These are phyloP conservation scores for Aureobasidium sp. DNA, from an alignment of 2,329 filamentous ascomycete species.

Conservation along the genomic window DNA sequence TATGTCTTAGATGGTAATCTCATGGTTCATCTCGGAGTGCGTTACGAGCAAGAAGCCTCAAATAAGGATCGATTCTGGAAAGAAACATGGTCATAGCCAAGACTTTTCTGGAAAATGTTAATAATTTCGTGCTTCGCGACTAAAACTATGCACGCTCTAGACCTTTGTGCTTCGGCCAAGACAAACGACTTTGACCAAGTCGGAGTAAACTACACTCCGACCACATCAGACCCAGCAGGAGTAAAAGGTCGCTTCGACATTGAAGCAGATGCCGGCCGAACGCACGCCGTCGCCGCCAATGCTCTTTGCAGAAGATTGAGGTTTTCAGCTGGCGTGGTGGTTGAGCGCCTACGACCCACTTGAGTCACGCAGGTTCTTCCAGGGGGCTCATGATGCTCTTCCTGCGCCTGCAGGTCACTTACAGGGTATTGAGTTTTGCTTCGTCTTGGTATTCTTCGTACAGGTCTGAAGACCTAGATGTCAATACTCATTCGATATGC, in stretches of 20 bases:
- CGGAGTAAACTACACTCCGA: not conserved
- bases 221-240: not conserved
- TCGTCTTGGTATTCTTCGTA: not conserved
- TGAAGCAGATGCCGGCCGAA: not conserved
- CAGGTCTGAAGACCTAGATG: not conserved
- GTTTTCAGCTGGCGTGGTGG: not conserved
- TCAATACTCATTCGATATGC: not conserved
- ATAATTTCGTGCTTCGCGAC: not conserved
- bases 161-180: not conserved
- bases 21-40: not conserved
- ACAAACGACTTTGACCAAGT: not conserved
- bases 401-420: not conserved
- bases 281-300: not conserved
- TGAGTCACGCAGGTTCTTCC: not conserved
- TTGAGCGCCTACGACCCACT: constrained; percentile 1
- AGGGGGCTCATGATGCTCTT: not conserved
- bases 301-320: not conserved
- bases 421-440: not conserved
- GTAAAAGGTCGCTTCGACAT: not conserved
- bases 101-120: not conserved
- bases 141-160: not conserved
- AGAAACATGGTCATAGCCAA: not conserved
- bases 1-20: not conserved
- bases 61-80: not conserved
- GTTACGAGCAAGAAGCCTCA: not conserved